Percentiles rank a stretch among this genome's conserved stretches.
Conservation (phyloP, 2,329 filamentous ascomycete genomes). For the Penicillium aurantiogriseum region DNA sequence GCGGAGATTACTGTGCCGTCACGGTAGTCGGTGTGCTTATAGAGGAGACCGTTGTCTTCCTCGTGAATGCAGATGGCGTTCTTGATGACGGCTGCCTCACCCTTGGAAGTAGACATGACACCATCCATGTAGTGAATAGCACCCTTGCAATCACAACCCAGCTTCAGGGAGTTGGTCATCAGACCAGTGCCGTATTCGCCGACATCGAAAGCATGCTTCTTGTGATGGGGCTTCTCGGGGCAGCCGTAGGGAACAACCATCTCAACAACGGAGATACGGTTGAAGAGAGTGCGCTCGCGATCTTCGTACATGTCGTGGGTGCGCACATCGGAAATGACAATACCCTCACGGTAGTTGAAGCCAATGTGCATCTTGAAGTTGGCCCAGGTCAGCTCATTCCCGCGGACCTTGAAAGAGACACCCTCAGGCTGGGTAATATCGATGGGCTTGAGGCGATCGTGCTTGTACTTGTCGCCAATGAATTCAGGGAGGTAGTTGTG, state of each 20-base stretch:
- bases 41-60: conserved; percentile 32
- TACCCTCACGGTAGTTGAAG: conserved; percentile 54
- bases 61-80: conserved; percentile 34
- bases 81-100: conserved; percentile 25
- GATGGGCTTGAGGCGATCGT: conserved; percentile 29
- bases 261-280: conserved; percentile 32
- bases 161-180: conserved; percentile 32
- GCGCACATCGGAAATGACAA: conserved; percentile 53
- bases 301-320: conserved; percentile 29
- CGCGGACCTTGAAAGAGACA: conserved; percentile 31
- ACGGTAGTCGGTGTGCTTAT: conserved; percentile 86
- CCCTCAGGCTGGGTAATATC: conserved; percentile 31
- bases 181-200: conserved; percentile 29
- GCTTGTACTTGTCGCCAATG: conserved; percentile 25
- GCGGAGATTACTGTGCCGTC: conserved; percentile 83
- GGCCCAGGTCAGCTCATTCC: conserved; percentile 32
- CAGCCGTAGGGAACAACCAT: conserved; percentile 31
- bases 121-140: conserved; percentile 31
- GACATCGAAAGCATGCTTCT: conserved; percentile 32
- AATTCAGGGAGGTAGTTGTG: conserved; percentile 32
- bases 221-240: conserved; percentile 29
- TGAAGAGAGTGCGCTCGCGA: conserved; percentile 31
- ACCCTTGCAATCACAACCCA: conserved; percentile 33
- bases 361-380: conserved; percentile 43
- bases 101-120: conserved; percentile 23